Conservation (phyloP, 1,284 basidiomycete genomes). For the Cutaneotrichosporon sp. region DNA sequence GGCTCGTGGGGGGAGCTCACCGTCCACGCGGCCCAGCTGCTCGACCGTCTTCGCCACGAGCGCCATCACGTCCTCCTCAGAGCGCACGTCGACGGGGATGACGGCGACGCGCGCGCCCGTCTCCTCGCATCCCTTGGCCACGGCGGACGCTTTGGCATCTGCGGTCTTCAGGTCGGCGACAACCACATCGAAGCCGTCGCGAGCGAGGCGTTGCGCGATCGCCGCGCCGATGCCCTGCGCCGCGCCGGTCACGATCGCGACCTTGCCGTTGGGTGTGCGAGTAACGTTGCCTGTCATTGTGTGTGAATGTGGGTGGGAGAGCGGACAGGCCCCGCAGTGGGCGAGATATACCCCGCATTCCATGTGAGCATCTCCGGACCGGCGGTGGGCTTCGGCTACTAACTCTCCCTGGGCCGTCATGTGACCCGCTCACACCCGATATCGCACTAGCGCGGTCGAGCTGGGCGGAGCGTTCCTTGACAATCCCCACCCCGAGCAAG, state of each 20-base stretch:
- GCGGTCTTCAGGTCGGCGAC: conserved; percentile 45
- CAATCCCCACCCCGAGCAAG: no score
- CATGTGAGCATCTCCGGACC: not conserved
- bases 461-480: not conserved
- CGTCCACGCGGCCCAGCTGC: conserved; percentile 49
- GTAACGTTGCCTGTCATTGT: not conserved
- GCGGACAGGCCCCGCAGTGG: no score
- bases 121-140: conserved; percentile 28
- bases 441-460: not conserved
- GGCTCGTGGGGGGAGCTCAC: conserved; percentile 11
- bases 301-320: not conserved
- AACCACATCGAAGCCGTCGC: conserved; percentile 54
- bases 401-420: not conserved
- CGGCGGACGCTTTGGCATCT: conserved; percentile 32
- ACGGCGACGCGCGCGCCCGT: conserved; percentile 38
- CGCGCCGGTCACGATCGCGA: conserved; percentile 55
- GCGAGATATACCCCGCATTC: not conserved
- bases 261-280: conserved; percentile 6
- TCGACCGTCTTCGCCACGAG: conserved; percentile 40
- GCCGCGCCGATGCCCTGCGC: conserved; percentile 57
- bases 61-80: conserved; percentile 38
- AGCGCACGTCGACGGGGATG: conserved; percentile 43
- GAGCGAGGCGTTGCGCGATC: conserved; percentile 56
- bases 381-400: not conserved
- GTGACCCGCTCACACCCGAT: not conserved